A percentile compares a stretch with the other conserved stretches of the same genome.
Conservation (phyloP, 1,284 basidiomycete genomes). For the Termitomyces sp. region DNA sequence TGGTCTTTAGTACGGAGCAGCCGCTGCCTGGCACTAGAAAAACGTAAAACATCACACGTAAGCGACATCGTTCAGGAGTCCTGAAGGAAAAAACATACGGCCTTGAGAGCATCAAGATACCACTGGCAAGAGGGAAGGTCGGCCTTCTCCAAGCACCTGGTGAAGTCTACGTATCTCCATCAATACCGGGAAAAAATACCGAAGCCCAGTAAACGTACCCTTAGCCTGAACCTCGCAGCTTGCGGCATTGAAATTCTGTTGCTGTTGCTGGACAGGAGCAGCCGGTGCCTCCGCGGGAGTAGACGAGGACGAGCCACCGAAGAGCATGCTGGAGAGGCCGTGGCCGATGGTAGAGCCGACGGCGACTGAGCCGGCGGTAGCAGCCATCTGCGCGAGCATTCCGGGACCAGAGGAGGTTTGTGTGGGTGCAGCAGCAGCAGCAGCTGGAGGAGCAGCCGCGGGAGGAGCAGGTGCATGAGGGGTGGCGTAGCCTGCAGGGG, state of each 20-base stretch:
- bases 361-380: constrained; percentile 84
- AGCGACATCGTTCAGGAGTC: background rate
- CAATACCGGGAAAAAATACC: constrained; percentile 3
- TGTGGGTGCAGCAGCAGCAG: constrained; percentile 29
- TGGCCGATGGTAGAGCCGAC: constrained; percentile 82
- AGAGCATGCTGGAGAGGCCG: constrained; percentile 80
- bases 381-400: constrained; percentile 78
- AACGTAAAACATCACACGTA: constrained; percentile 7
- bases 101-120: constrained; percentile 81
- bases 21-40: constrained; percentile 70
- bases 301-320: constrained; percentile 50
- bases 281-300: constrained; percentile 39
- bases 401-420: constrained; percentile 42
- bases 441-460: constrained; percentile 35
- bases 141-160: constrained; percentile 72
- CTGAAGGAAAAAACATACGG: constrained; percentile 44
- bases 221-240: constrained; percentile 72
- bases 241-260: constrained; percentile 37
- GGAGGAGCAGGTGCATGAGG: constrained; percentile 38
- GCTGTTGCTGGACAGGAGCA: constrained; percentile 42
- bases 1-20: constrained; percentile 55
- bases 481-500: constrained; percentile 41
- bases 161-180: constrained; percentile 50
- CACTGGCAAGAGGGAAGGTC: constrained; percentile 74
- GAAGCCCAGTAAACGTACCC: constrained; percentile 37